Evolutionary conservation across 257 asterid genomes (phyloP).

Genomic region (Solanum appendiculatum): DNA sequence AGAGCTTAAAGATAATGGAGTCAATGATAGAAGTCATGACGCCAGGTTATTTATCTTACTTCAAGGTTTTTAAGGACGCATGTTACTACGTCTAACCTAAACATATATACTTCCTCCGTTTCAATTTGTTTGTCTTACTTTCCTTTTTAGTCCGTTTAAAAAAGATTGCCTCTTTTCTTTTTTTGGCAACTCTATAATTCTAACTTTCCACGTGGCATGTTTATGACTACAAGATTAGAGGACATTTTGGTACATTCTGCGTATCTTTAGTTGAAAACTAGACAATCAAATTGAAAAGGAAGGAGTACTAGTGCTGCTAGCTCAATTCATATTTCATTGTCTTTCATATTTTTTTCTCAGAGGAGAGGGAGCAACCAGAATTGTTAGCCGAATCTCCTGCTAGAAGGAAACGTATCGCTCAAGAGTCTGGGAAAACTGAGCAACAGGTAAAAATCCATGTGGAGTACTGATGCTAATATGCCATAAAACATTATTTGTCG

Average conservation of each 20-base stretch:
- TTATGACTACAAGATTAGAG: background rate
- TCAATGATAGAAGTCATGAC: constrained; percentile 96
- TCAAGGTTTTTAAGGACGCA: background rate
- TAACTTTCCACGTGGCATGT: background rate
- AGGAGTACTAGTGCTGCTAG: background rate
- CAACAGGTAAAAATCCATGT: constrained; percentile 50
- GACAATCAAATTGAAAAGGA: background rate
- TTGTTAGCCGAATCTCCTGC: constrained; percentile 77
- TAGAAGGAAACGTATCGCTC: constrained; percentile 75
- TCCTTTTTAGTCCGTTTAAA: background rate
- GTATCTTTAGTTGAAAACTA: background rate
- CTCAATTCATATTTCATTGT: background rate
- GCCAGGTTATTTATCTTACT: constrained; percentile 40
- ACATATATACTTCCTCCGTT: background rate
- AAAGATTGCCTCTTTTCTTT: background rate
- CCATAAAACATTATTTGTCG: background rate
- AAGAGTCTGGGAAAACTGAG: constrained; percentile 90
- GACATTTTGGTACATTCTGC: background rate
- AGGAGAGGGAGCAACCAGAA: constrained; percentile 97
- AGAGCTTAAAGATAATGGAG: constrained; percentile 76
- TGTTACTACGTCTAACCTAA: background rate
- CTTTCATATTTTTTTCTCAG: constrained; percentile 29
- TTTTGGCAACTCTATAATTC: background rate
- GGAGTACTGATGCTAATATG: background rate
- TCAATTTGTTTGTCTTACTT: background rate